Conservation (phyloP, 2,329 filamentous ascomycete species). For the Colletotrichum abscissum region DNA sequence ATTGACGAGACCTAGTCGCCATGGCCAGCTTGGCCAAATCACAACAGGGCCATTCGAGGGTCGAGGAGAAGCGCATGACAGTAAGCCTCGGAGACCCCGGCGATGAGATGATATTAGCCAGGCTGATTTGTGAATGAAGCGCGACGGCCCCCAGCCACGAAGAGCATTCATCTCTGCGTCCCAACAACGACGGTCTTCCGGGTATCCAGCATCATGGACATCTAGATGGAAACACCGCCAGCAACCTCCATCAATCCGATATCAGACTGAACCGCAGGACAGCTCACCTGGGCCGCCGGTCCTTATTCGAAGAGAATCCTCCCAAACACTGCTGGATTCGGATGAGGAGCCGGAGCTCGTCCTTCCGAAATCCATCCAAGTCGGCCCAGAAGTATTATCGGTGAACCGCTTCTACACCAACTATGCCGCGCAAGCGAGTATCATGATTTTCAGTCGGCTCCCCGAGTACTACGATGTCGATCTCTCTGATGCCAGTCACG, state of each 20-base stretch:
- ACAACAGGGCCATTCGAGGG: neutral
- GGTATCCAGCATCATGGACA: slow-evolving; percentile 6
- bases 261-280: neutral
- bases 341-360: neutral
- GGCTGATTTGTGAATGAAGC: neutral
- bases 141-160: neutral
- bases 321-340: neutral
- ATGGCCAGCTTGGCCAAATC: slow-evolving; percentile 25
- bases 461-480: slow-evolving; percentile 18
- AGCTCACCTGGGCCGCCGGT: too few relatives aligned
- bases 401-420: slow-evolving; percentile 15
- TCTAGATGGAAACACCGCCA: slow-evolving; percentile 22
- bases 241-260: neutral
- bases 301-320: neutral
- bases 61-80: slow-evolving; percentile 14
- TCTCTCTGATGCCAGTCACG: slow-evolving; percentile 11
- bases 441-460: slow-evolving; percentile 11
- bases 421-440: slow-evolving; percentile 12
- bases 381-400: slow-evolving; percentile 5
- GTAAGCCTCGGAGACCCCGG: neutral
- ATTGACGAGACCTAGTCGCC: slow-evolving; percentile 4
- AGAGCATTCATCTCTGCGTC: neutral
- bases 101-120: neutral
- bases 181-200: neutral
- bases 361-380: neutral